phyloP scores from a whole-genome alignment of 2,329 filamentous ascomycete species.

The Colletotrichum nymphaeae region DNA sequence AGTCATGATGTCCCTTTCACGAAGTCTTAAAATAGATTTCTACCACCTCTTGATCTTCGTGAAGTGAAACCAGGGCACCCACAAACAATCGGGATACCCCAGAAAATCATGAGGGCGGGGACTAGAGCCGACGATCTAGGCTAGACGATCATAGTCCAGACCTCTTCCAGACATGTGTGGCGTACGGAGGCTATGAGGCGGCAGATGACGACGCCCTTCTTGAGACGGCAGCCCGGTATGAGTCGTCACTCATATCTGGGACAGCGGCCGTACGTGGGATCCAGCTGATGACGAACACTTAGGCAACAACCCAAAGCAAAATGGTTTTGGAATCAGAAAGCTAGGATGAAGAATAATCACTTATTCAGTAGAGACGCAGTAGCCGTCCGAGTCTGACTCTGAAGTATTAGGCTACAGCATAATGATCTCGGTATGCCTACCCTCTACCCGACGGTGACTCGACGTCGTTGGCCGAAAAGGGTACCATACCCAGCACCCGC shows the following conservation, averaged over 20 bases:
- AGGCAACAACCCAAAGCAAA: not conserved
- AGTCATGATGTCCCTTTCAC: too few species aligned
- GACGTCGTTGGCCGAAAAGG: not conserved
- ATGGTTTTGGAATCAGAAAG: not conserved
- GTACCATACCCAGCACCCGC: not conserved
- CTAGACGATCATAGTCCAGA: not conserved
- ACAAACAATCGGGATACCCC: not conserved
- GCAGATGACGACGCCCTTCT: not conserved
- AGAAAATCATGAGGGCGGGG: not conserved
- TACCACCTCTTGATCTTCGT: not conserved
- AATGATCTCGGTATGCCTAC: not conserved
- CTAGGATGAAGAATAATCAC: not conserved
- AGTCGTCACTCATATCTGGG: not conserved
- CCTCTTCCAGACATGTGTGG: not conserved
- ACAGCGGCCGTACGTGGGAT: not conserved
- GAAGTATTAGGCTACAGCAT: not conserved
- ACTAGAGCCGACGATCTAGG: not conserved
- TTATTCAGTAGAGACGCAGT: not conserved
- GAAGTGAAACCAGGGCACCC: not conserved
- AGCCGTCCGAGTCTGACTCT: not conserved
- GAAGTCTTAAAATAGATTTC: not conserved
- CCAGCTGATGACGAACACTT: not conserved
- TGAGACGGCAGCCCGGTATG: not conserved
- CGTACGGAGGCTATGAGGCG: not conserved
- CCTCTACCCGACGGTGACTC: not conserved